These are phyloP conservation scores for Dactylellina parvicollis DNA, from an alignment of 2,329 filamentous ascomycete genomes.

Conservation along the genomic window DNA sequence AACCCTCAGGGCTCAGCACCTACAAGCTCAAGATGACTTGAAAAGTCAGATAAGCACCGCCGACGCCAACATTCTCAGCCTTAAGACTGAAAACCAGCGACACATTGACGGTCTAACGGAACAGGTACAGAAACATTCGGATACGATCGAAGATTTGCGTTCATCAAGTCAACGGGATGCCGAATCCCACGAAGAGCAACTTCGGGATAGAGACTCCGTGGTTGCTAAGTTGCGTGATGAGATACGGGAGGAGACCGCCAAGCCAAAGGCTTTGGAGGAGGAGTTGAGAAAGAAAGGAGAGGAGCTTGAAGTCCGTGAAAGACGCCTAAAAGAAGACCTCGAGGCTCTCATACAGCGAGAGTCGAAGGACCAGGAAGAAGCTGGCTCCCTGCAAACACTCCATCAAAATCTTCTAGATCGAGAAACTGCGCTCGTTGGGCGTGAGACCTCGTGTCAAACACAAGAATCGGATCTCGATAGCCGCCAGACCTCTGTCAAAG, in stretches of 20 bases:
- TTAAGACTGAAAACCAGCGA: conserved; percentile 34
- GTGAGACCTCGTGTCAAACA: conserved; percentile 26
- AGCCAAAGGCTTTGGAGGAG: conserved; percentile 25
- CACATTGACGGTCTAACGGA: conserved; percentile 39
- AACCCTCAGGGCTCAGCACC: conserved; percentile 31
- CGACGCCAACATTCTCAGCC: conserved; percentile 30
- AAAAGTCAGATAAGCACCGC: conserved; percentile 42
- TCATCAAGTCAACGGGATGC: conserved; percentile 15
- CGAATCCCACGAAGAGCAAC: conserved; percentile 32
- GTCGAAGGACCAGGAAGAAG: conserved; percentile 31
- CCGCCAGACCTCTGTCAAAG: conserved; percentile 9
- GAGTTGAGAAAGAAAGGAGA: conserved; percentile 29
- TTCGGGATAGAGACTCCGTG: conserved; percentile 17
- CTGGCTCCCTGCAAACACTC: conserved; percentile 20
- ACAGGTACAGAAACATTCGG: conserved; percentile 39
- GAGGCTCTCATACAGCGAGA: conserved; percentile 35
- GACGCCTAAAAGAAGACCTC: conserved; percentile 16
- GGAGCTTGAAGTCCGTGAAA: conserved; percentile 41
- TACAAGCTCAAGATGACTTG: conserved; percentile 42
- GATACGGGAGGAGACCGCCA: conserved; percentile 35
- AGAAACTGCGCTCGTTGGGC: conserved; percentile 22
- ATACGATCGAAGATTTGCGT: conserved; percentile 23
- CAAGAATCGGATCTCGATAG: conserved; percentile 31
- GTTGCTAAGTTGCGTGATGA: conserved; percentile 24
- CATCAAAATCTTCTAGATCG: conserved; percentile 26